Conservation (phyloP, 352 stramenopile genomes). For the Paralagenidium karlingii region DNA sequence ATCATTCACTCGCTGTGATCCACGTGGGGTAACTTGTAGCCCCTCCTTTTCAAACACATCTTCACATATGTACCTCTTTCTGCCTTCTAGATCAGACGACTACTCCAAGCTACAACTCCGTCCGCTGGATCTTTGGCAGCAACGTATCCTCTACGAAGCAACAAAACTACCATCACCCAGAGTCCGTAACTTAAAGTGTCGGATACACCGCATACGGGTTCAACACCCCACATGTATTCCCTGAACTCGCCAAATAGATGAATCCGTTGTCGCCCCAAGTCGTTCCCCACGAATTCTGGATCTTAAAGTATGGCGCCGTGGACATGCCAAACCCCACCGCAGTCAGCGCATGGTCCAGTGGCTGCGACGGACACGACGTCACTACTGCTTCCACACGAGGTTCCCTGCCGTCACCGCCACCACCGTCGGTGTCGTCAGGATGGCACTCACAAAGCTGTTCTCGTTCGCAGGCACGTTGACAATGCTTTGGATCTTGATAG, state of each 20-base stretch:
- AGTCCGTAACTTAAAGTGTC: no score
- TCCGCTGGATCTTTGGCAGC: no score
- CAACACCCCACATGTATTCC: constrained; percentile 5
- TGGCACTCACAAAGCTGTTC: not conserved
- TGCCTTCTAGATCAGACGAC: no score
- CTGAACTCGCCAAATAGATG: constrained; percentile 9
- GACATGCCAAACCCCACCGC: constrained; percentile 7
- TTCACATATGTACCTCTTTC: no score
- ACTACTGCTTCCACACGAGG: constrained; percentile 12
- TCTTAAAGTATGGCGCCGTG: constrained; percentile 5
- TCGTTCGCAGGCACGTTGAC: not conserved
- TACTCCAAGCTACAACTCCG: no score
- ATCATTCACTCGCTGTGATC: no score
- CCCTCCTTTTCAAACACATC: no score
- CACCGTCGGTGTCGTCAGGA: not conserved
- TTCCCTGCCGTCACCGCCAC: constrained; percentile 6
- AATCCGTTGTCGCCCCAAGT: constrained; percentile 15
- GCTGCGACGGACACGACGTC: constrained; percentile 3
- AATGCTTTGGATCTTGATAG: not conserved
- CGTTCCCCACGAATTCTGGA: constrained; percentile 14
- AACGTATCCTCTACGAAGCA: no score
- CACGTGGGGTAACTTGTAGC: no score
- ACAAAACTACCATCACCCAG: no score
- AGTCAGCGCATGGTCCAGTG: constrained; percentile 12
- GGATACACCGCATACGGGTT: constrained; percentile 6